phyloP scores from a whole-genome alignment of 139 green algal species.

The Chlorella sp. region DNA sequence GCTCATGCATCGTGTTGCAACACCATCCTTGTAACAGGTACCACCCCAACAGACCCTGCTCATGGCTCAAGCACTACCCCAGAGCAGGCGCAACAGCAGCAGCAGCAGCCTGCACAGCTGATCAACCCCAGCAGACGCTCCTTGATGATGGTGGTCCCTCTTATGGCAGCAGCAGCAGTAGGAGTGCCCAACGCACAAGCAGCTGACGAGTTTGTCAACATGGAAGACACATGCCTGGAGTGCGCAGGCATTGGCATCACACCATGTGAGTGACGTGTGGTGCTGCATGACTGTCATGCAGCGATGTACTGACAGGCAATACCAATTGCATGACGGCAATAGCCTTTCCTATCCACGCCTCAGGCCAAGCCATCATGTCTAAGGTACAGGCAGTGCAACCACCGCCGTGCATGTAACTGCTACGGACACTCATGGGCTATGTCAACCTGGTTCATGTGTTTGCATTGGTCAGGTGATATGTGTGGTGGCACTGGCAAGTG shows the following conservation, averaged over 20 bases:
- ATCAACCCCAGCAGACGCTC: constrained; percentile 34
- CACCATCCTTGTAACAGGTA: too few relatives aligned
- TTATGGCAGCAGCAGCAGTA: constrained; percentile 16
- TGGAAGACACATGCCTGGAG: constrained; percentile 57
- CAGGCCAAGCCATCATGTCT: too few relatives aligned
- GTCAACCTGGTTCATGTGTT: too few relatives aligned
- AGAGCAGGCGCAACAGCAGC: too few relatives aligned
- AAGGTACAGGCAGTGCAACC: too few relatives aligned
- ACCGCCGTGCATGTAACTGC: too few relatives aligned
- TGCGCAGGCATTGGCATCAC: constrained; percentile 71
- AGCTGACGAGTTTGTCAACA: constrained; percentile 14
- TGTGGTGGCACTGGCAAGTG: constrained; percentile 98
- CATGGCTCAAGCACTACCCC: too few relatives aligned
- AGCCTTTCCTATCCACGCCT: too few relatives aligned
- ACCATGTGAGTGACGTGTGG: constrained; percentile 47
- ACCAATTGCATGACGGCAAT: not conserved
- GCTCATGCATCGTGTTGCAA: too few relatives aligned
- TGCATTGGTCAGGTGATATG: constrained; percentile 97
- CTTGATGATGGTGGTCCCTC: constrained; percentile 32
- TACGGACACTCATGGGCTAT: too few relatives aligned
- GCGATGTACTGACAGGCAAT: not conserved
- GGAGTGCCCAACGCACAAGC: not conserved
- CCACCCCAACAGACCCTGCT: too few relatives aligned
- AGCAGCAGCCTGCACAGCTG: too few relatives aligned
- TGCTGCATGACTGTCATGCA: not conserved